These are phyloP conservation scores for Pseudonitzschia multiseries DNA, from an alignment of 108 stramenopile genomes.

Conservation along the genomic window DNA sequence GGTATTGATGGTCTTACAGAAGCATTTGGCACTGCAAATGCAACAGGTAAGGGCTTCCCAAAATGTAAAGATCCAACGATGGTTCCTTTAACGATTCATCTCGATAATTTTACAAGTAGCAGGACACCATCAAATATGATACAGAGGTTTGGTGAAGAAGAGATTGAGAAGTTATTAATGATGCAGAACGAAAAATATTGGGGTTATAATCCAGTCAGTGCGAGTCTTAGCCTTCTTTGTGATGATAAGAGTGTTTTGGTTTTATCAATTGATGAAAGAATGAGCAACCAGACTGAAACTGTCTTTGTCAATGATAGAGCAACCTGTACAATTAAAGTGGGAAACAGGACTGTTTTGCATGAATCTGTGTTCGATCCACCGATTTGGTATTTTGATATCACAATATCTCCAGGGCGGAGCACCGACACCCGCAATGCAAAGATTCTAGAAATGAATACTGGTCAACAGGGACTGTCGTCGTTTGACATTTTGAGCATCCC, in stretches of 20 bases:
- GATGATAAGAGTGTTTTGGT: background rate
- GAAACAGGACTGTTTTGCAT: background rate
- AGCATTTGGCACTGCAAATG: background rate
- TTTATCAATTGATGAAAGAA: background rate
- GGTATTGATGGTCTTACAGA: background rate
- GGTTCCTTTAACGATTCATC: background rate
- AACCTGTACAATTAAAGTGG: background rate
- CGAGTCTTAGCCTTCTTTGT: background rate
- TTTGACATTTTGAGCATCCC: background rate
- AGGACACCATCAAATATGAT: background rate
- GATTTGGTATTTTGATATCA: background rate
- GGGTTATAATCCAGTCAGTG: background rate
- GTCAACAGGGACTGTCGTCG: background rate
- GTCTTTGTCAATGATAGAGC: background rate
- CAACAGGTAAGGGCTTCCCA: constrained; percentile 1
- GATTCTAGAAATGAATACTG: background rate
- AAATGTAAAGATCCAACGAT: constrained; percentile 2
- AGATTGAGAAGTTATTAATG: background rate
- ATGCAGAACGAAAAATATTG: background rate
- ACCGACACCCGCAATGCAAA: background rate
- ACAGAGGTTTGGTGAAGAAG: background rate
- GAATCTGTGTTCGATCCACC: background rate
- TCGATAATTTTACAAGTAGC: background rate
- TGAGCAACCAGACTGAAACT: constrained; percentile 2
- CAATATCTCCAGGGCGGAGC: background rate